Evolutionary conservation across 495 filamentous ascomycete genomes (phyloP), one percentile per base, ranked within the genome.

Genomic region (Xylaria flabelliformis): DNA sequence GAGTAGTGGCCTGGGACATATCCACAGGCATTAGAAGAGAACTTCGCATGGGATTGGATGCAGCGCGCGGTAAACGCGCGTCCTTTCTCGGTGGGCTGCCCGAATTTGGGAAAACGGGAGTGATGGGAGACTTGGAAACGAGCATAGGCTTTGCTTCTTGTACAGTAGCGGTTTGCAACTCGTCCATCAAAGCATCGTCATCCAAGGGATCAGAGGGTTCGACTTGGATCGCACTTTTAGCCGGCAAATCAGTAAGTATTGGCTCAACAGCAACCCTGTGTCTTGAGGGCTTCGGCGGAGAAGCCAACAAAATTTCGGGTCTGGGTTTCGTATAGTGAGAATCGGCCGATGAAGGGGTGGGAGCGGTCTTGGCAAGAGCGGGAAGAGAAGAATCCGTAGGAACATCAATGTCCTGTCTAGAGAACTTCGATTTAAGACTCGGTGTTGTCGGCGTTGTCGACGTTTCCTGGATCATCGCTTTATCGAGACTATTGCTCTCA

Each of bases 131-230:
- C 78, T 94, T 94, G 1, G 91, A 90, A 9, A 97, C 92, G 0
- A 89, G 89, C 21, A 97, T 89, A 4, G 93, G 92, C 76, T 92
- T 92, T 32, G 94, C 94, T 82, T 97, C 88, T 78, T 97, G 89
- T 21, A 97, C 82, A 3, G 90, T 93, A 42, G 94, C 94, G 46
- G 89, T 92, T 73, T 92, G 92, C 64, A 97, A 83, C 83, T 97
- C 94, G 70, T 96, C 92, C 90, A 97, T 92, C 74, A 97, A 91
- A 42, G 91, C 93, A 80, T 97, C 94, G 79, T 97, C 93, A 8
- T 95, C 41, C 88, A 87, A 69, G 91, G 88, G 74, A 90, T 88
- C 74, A 24, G 74, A 71, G 24, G 90, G 88, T 73, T 91, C 87
- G 3, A 90, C 89, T 72, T 86, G 85, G 32, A 88, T 84, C 34